Percentiles rank a stretch among this genome's conserved stretches.
phyloP scores from a whole-genome alignment of 805 yeast genomes.

The Myxozyma monticola region DNA sequence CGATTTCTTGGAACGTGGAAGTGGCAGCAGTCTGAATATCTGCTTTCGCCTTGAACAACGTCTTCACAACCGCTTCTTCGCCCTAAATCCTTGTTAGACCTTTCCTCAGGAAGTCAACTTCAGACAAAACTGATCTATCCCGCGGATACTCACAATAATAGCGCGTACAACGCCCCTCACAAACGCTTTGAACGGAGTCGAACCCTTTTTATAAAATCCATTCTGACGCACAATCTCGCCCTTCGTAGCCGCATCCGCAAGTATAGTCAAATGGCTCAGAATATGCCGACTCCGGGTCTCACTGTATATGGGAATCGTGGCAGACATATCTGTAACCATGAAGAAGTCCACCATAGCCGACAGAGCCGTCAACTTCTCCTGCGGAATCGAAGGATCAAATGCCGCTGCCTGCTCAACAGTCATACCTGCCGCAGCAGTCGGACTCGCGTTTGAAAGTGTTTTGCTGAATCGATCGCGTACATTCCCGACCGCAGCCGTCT shows the following conservation, averaged over 20 bases:
- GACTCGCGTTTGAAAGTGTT: slow-evolving; percentile 4
- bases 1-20: slow-evolving; percentile 29
- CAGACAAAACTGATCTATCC: too few species aligned
- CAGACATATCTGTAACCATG: slow-evolving; percentile 15
- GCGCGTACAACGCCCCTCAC: slow-evolving; percentile 4
- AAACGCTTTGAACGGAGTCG: slow-evolving; percentile 15
- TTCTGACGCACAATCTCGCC: slow-evolving; percentile 11
- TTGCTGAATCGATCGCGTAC: slow-evolving; percentile 21
- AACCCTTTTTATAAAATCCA: slow-evolving; percentile 24
- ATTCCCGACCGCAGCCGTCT: slow-evolving; percentile 20
- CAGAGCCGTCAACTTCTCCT: slow-evolving; percentile 3
- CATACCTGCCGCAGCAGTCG: neutral
- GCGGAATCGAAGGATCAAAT: slow-evolving; percentile 7
- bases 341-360: slow-evolving; percentile 27
- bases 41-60: slow-evolving; percentile 11
- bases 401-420: neutral
- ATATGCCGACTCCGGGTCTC: slow-evolving; percentile 21
- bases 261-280: slow-evolving; percentile 1
- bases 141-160: slow-evolving; percentile 6
- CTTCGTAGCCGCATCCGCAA: slow-evolving; percentile 9
- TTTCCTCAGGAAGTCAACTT: too few species aligned
- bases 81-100: too few species aligned
- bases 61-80: slow-evolving; percentile 11
- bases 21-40: slow-evolving; percentile 17
- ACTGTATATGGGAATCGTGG: slow-evolving; percentile 14